These are phyloP conservation scores for Vaccinium corymbosum DNA, from an alignment of 148 eudicot species.

Conservation along the genomic window DNA sequence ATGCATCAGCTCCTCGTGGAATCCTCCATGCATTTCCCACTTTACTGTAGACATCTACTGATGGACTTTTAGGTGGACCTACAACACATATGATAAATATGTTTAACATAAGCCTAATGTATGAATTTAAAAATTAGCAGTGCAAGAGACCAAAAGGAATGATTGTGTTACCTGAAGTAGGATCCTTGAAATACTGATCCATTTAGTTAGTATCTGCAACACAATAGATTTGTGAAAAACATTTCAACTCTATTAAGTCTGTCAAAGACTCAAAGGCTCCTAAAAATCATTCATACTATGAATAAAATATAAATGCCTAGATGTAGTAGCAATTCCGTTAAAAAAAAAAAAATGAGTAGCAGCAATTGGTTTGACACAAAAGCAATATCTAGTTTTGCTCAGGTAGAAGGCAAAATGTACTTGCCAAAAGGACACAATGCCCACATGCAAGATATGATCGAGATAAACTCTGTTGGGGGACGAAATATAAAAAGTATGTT, in stretches of 20 bases:
- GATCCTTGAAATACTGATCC: constrained; percentile 34
- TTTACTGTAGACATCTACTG: constrained; percentile 19
- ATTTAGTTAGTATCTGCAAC: constrained; percentile 34
- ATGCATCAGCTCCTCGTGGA: constrained; percentile 25
- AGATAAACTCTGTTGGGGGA: not conserved
- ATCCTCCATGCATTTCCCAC: constrained; percentile 38
- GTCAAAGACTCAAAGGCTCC: not conserved
- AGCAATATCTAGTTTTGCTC: not conserved
- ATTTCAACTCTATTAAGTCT: not conserved
- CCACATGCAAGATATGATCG: not conserved
- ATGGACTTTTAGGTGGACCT: constrained; percentile 25
- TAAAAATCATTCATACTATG: not conserved
- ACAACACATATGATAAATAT: constrained; percentile 11
- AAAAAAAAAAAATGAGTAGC: too few species aligned
- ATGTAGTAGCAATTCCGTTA: not conserved
- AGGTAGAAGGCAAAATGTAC: not conserved
- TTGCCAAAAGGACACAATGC: not conserved
- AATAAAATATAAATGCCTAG: not conserved
- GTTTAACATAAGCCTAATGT: not conserved
- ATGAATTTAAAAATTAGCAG: not conserved
- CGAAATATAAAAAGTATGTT: not conserved
- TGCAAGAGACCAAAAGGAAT: not conserved
- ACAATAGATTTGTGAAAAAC: not conserved
- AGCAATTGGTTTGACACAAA: constrained; percentile 6
- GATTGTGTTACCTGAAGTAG: constrained; percentile 23